These are phyloP conservation scores for Acacia concinna DNA, from an alignment of 331 rosid species.

Conservation along the genomic window DNA sequence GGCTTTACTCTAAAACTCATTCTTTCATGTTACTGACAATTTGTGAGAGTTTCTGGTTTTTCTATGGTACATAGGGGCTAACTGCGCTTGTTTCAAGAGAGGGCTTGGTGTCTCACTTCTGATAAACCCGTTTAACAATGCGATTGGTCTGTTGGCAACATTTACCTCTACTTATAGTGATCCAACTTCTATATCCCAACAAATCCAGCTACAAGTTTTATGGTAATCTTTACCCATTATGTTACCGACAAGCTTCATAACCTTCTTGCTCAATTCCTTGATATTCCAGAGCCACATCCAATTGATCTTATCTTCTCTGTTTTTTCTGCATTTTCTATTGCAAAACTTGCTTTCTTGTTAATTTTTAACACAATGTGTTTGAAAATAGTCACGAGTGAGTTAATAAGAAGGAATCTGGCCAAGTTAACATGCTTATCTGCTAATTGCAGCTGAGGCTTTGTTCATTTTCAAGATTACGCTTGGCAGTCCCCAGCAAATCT, in stretches of 20 bases:
- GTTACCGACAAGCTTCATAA: not conserved
- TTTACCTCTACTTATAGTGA: constrained; percentile 51
- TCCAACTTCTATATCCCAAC: constrained; percentile 49
- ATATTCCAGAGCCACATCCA: not conserved
- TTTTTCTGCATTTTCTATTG: not conserved
- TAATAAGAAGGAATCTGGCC: not conserved
- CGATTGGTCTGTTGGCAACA: constrained; percentile 53
- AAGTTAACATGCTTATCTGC: not conserved
- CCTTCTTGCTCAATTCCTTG: constrained; percentile 5
- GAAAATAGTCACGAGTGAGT: not conserved
- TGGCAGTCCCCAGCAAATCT: constrained; percentile 33
- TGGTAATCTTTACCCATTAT: constrained; percentile 38
- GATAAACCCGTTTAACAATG: constrained; percentile 46
- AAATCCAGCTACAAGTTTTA: constrained; percentile 40
- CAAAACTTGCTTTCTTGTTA: not conserved
- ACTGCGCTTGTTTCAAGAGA: not conserved
- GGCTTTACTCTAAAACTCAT: constrained; percentile 2
- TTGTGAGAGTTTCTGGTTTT: constrained; percentile 10
- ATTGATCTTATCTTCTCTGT: not conserved
- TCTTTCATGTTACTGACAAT: constrained; percentile 9
- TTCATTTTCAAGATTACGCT: constrained; percentile 37
- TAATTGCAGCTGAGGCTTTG: constrained; percentile 55
- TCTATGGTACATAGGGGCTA: constrained; percentile 26
- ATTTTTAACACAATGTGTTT: not conserved
- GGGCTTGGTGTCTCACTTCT: constrained; percentile 6